A percentile compares a stretch with the other conserved stretches of the same genome.
Evolutionary conservation across 768 basidiomycete species (phyloP).

Genomic region (Lenzites betulinus): DNA sequence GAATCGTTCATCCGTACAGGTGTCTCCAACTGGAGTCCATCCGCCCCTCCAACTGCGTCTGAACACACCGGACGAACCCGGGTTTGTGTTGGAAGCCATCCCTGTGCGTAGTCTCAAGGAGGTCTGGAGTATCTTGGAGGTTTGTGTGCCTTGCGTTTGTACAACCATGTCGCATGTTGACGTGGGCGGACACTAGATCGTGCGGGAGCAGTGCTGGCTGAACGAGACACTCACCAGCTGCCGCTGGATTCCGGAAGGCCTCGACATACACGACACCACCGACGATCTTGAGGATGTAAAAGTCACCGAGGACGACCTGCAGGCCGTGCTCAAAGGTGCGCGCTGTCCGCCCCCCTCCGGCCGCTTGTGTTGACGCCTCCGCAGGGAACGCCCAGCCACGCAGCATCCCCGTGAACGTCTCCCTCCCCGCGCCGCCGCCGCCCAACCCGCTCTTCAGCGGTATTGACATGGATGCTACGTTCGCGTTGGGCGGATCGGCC

Average conservation of each 20-base stretch:
- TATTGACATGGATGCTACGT: constrained; percentile 37
- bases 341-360: neutral
- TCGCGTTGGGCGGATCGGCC: constrained; percentile 24
- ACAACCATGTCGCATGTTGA: neutral
- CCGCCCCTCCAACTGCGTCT: constrained; percentile 72
- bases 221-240: constrained; percentile 68
- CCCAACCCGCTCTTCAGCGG: constrained; percentile 42
- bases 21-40: constrained; percentile 63
- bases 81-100: constrained; percentile 69
- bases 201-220: constrained; percentile 83
- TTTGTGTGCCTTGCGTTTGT: constrained; percentile 30
- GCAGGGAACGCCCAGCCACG: constrained; percentile 55
- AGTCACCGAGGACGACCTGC: constrained; percentile 50
- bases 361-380: neutral
- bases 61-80: constrained; percentile 71
- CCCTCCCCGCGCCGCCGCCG: constrained; percentile 46
- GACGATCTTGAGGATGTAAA: constrained; percentile 61
- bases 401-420: constrained; percentile 75
- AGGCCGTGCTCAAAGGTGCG: constrained; percentile 65
- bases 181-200: constrained; percentile 47
- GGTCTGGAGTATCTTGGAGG: constrained; percentile 77
- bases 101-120: constrained; percentile 74
- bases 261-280: constrained; percentile 39
- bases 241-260: constrained; percentile 62
- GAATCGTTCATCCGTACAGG: constrained; percentile 38